phyloP scores from a whole-genome alignment of 345 rosid genomes.

The Pugionium cornutum region DNA sequence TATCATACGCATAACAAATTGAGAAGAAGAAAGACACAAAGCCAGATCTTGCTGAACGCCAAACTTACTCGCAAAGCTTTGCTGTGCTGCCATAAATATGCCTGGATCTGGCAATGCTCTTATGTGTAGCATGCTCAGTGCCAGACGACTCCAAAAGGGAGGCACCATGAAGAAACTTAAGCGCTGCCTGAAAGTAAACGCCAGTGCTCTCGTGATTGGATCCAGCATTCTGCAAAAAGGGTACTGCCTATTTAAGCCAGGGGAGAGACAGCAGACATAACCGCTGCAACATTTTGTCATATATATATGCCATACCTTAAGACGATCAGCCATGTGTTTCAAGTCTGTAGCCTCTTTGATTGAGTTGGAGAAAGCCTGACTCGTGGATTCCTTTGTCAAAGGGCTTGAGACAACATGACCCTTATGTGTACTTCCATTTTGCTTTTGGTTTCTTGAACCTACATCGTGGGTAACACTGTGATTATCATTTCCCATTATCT shows the following conservation, averaged over 20 bases:
- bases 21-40: constrained; percentile 28
- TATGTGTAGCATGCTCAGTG: constrained; percentile 46
- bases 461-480: constrained; percentile 51
- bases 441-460: constrained; percentile 48
- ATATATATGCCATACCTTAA: constrained; percentile 55
- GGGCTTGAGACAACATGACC: constrained; percentile 67
- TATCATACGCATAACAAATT: constrained; percentile 26
- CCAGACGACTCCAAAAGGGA: constrained; percentile 57
- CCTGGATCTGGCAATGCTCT: constrained; percentile 47
- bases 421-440: constrained; percentile 56
- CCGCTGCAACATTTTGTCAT: constrained; percentile 23
- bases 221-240: constrained; percentile 48
- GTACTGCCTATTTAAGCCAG: constrained; percentile 26
- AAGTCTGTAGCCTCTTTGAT: constrained; percentile 90
- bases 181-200: constrained; percentile 67
- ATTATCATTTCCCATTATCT: constrained; percentile 47
- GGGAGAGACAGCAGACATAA: constrained; percentile 14
- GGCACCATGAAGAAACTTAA: constrained; percentile 73
- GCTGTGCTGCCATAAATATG: constrained; percentile 58
- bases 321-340: constrained; percentile 94
- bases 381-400: constrained; percentile 63
- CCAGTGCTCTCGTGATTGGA: constrained; percentile 63
- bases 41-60: constrained; percentile 23
- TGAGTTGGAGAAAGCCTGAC: constrained; percentile 66
- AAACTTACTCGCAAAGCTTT: constrained; percentile 72